Conservation (phyloP, 2,329 filamentous ascomycete species). For the Eutypella sp. region DNA sequence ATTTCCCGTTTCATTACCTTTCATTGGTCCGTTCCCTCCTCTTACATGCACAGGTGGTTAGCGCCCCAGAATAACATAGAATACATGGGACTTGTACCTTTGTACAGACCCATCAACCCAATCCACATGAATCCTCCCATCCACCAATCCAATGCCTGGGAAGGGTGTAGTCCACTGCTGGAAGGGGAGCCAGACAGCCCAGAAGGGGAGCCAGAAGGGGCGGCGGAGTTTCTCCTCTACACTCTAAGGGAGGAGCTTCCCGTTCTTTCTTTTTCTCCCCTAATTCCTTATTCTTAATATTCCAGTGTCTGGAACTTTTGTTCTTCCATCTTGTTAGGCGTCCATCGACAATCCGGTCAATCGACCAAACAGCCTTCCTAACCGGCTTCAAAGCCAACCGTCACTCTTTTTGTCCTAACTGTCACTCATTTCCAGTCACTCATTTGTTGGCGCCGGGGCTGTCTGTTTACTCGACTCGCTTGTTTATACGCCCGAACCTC, state of each 20-base stretch:
- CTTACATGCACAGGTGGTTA: no score
- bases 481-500: no score
- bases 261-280: slow-evolving; percentile 17
- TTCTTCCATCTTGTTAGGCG: slow-evolving; percentile 14
- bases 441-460: slow-evolving; percentile 6
- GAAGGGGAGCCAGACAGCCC: not conserved
- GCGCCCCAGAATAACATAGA: no score
- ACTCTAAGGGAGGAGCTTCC: slow-evolving; percentile 6
- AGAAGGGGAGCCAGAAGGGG: slow-evolving; percentile 2
- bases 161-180: no score
- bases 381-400: slow-evolving; percentile 45
- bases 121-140: no score
- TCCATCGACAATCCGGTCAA: slow-evolving; percentile 32
- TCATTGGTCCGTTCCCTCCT: slow-evolving; percentile 25
- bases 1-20: slow-evolving; percentile 27
- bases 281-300: slow-evolving; percentile 22
- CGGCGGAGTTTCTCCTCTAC: slow-evolving; percentile 9
- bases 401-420: slow-evolving; percentile 34
- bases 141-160: no score
- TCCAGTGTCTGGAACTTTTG: slow-evolving; percentile 19
- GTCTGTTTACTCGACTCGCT: no score
- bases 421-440: slow-evolving; percentile 15
- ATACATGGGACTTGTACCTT: no score
- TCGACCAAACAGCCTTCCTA: slow-evolving; percentile 42
- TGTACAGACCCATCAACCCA: no score